Percentiles rank a stretch among this genome's conserved stretches.
Conservation (phyloP, 768 basidiomycete genomes). For the Tephrocybe rancida region DNA sequence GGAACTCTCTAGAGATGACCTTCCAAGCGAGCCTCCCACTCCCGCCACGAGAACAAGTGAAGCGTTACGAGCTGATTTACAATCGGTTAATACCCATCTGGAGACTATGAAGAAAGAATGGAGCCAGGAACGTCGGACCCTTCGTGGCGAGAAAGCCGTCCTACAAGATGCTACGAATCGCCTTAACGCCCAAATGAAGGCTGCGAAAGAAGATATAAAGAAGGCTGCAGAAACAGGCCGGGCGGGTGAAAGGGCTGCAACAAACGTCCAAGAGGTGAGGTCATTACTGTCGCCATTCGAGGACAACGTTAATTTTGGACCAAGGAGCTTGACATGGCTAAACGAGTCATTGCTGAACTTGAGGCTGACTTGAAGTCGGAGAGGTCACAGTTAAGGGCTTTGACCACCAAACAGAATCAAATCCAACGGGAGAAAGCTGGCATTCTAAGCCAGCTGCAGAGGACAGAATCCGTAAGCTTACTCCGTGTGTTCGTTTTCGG, state of each 20-base stretch:
- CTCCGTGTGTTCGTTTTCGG: background rate
- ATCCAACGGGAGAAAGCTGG: constrained; percentile 67
- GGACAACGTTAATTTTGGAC: constrained; percentile 3
- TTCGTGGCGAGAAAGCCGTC: constrained; percentile 71
- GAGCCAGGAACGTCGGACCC: constrained; percentile 63
- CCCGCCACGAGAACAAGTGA: constrained; percentile 72
- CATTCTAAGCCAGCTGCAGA: constrained; percentile 62
- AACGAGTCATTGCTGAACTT: constrained; percentile 63
- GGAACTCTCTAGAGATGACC: constrained; percentile 47
- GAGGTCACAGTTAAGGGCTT: constrained; percentile 60
- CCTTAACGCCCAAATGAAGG: constrained; percentile 61
- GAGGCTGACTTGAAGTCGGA: constrained; percentile 75
- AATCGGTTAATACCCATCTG: constrained; percentile 63
- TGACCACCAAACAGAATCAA: constrained; percentile 65
- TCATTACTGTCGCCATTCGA: background rate
- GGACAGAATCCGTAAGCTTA: constrained; percentile 68
- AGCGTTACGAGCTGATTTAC: constrained; percentile 59
- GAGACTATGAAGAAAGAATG: constrained; percentile 67
- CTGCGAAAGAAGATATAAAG: constrained; percentile 57
- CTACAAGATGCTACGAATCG: constrained; percentile 73
- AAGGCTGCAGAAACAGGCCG: constrained; percentile 56
- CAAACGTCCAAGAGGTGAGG: constrained; percentile 58
- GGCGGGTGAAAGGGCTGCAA: constrained; percentile 47
- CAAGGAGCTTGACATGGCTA: constrained; percentile 76
- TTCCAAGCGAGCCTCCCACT: constrained; percentile 63